Percentiles rank a stretch among this genome's conserved stretches.
Conservation (phyloP, 495 filamentous ascomycete genomes). For the Aspergillus funiculosus region DNA sequence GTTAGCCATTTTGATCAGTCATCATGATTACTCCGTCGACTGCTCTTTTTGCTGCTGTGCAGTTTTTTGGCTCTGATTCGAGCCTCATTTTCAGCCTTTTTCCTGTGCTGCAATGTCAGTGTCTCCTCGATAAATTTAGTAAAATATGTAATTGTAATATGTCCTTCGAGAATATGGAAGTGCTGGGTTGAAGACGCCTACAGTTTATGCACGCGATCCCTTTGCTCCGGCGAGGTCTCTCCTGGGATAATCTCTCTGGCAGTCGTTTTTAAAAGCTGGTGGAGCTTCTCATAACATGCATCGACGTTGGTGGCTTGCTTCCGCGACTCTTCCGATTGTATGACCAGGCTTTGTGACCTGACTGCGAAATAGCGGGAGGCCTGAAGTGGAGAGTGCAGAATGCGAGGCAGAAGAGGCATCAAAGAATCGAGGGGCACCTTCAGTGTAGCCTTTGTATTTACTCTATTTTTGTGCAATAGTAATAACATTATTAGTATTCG, state of each 20-base stretch:
- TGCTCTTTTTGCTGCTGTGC: conserved; percentile 74
- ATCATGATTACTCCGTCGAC: conserved; percentile 50
- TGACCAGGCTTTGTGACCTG: conserved; percentile 56
- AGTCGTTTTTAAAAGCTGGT: conserved; percentile 49
- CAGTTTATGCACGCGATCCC: conserved; percentile 55
- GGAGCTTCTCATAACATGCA: conserved; percentile 57
- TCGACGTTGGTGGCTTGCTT: conserved; percentile 61
- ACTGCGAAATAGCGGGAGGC: conserved; percentile 64
- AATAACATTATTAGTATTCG: no score
- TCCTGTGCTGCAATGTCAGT: conserved; percentile 39
- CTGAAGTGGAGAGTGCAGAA: conserved; percentile 59
- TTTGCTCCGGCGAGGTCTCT: conserved; percentile 57
- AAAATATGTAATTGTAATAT: no score
- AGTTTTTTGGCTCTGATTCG: conserved; percentile 69
- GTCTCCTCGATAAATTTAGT: no score
- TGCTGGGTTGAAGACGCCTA: no score
- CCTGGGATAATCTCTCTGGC: conserved; percentile 54
- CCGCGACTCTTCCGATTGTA: conserved; percentile 62
- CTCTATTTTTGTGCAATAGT: no score
- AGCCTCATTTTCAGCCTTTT: conserved; percentile 64
- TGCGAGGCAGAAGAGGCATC: conserved; percentile 56
- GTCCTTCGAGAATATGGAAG: no score
- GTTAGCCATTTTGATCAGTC: conserved; percentile 29
- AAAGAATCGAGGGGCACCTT: conserved; percentile 55
- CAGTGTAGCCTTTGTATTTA: conserved; percentile 86